Conservation (phyloP, 176 grass and related monocot species). For the Eragrostis nindensis region DNA sequence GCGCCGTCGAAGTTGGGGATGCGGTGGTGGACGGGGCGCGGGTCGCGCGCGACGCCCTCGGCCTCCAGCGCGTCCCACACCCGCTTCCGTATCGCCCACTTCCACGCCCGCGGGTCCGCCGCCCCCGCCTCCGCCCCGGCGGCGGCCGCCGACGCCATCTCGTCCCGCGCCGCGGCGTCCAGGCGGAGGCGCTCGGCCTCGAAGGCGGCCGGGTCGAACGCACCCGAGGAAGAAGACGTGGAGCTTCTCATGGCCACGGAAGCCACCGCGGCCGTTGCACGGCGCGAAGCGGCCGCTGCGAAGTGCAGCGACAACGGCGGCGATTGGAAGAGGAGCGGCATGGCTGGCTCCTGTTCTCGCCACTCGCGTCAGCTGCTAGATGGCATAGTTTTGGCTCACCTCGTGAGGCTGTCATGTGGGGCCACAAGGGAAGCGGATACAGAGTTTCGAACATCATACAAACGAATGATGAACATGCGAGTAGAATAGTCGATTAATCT, state of each 20-base stretch:
- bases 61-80: slow-evolving; percentile 86
- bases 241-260: neutral
- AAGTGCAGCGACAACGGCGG: slow-evolving; percentile 21
- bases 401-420: neutral
- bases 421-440: neutral
- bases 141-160: slow-evolving; percentile 55
- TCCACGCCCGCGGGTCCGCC: slow-evolving; percentile 70
- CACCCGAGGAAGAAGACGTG: slow-evolving; percentile 27
- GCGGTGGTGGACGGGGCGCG: slow-evolving; percentile 90
- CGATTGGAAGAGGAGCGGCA: slow-evolving; percentile 32
- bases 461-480: neutral
- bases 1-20: slow-evolving; percentile 93
- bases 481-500: too few species aligned
- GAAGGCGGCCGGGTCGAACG: slow-evolving; percentile 71
- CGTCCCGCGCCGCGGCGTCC: slow-evolving; percentile 70
- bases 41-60: slow-evolving; percentile 68
- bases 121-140: slow-evolving; percentile 13
- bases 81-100: slow-evolving; percentile 80
- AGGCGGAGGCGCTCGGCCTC: slow-evolving; percentile 78
- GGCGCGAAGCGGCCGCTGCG: slow-evolving; percentile 17
- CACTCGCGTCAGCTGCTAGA: neutral
- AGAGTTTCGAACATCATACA: neutral
- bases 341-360: slow-evolving; percentile 17
- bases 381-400: neutral
- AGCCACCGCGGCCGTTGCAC: neutral